These are phyloP conservation scores for Spencermartinsiella ligniputridi DNA, from an alignment of 1,139 yeast species.

Conservation along the genomic window DNA sequence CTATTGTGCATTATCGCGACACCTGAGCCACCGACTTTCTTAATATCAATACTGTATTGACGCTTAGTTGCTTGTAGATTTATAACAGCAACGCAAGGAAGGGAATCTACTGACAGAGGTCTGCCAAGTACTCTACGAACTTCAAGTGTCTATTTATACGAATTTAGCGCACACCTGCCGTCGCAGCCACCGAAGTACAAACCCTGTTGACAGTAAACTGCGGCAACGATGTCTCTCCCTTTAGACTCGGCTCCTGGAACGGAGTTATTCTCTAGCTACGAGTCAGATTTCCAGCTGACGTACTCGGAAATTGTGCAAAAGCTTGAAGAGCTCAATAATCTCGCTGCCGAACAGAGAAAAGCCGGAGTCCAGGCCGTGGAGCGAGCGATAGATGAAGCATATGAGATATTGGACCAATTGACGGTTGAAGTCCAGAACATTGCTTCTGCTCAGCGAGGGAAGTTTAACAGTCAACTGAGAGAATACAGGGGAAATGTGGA, in stretches of 20 bases:
- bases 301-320: slow-evolving; percentile 66
- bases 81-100: no score
- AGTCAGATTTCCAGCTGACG: slow-evolving; percentile 69
- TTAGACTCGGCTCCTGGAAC: slow-evolving; percentile 20
- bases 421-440: slow-evolving; percentile 74
- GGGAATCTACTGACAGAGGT: no score
- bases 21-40: no score
- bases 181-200: no score
- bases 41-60: no score
- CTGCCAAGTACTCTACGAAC: no score
- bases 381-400: slow-evolving; percentile 68
- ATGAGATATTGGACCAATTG: slow-evolving; percentile 74
- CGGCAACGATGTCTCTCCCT: slow-evolving; percentile 8
- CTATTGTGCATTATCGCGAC: no score
- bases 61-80: no score
- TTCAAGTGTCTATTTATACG: no score
- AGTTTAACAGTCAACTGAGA: slow-evolving; percentile 66
- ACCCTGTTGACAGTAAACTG: no score
- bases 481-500: slow-evolving; percentile 62
- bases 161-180: no score
- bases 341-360: slow-evolving; percentile 29
- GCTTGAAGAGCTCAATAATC: slow-evolving; percentile 51
- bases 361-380: slow-evolving; percentile 48
- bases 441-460: slow-evolving; percentile 64
- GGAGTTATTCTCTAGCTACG: slow-evolving; percentile 64